Conservation (phyloP, 495 filamentous ascomycete species). For the Penicillium salamii region DNA sequence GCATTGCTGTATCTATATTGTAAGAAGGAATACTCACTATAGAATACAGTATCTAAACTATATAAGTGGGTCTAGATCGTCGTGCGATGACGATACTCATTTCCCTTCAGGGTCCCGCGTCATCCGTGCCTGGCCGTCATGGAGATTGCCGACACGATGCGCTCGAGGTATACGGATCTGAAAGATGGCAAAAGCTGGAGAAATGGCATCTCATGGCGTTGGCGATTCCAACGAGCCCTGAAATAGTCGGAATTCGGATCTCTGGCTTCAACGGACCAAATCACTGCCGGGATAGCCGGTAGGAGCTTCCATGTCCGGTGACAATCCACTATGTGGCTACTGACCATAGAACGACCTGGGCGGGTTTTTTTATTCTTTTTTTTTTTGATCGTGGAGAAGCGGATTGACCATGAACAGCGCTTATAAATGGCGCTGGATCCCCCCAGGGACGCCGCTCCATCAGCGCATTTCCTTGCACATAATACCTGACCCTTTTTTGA, state of each 20-base stretch:
- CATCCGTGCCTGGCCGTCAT: conserved; percentile 19
- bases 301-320: conserved; percentile 25
- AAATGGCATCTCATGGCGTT: conserved; percentile 5
- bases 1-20: background rate
- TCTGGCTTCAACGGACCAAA: conserved; percentile 12
- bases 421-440: conserved; percentile 28
- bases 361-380: conserved; percentile 19
- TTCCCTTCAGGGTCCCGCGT: conserved; percentile 20
- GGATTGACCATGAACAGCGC: conserved; percentile 14
- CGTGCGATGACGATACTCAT: conserved; percentile 30
- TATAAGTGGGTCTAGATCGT: conserved; percentile 27
- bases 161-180: too few relatives aligned
- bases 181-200: conserved; percentile 7
- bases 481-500: background rate
- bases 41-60: conserved; percentile 1
- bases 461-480: background rate
- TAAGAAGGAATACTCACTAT: background rate
- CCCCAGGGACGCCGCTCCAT: background rate
- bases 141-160: too few relatives aligned
- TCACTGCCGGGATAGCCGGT: conserved; percentile 26
- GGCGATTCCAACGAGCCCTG: background rate
- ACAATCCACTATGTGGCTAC: conserved; percentile 27
- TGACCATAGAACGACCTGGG: conserved; percentile 8
- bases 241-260: conserved; percentile 2
- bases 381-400: conserved; percentile 18